Evolutionary conservation across 768 basidiomycete species (phyloP), one percentile per base, ranked within the genome.

Genomic region (Mycena belliarum): DNA sequence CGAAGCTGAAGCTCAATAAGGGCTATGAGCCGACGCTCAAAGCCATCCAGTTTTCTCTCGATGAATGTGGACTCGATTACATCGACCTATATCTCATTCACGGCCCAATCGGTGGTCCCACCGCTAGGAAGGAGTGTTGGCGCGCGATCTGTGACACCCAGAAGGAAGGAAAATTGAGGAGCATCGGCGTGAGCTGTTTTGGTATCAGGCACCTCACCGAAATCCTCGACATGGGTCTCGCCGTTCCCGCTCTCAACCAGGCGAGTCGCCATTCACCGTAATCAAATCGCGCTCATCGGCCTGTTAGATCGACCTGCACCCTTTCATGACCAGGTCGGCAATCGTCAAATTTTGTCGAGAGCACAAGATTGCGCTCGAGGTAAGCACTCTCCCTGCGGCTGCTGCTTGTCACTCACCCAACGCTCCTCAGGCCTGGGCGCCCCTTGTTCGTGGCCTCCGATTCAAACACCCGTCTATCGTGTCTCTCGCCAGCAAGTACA

Each of bases 81-180:
- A 83, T 89, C 58, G 88, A 90, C 65, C 72, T 90, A 10, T 91
- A 88, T 72, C 79, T 89, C 53, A 78, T 90, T 29, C 88, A 90
- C 63, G 82, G 82, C 16, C 87, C 89, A 7, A 75, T 85, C 44
- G 86, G 87, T 20, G 87, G 87, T 7, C 73, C 79, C 0, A 59
- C 79, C 45, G 78, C 79, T 25, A 75, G 88, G 20, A 74, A 74
- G 29, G 83, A 87, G 25, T 82, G 83, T 61, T 90, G 89, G 89
- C 70, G 76, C 50, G 89, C 86, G 0, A 79, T 84, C 40, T 79
- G 83, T 58, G 84, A 86, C 56, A 85, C 83, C 10, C 81, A 86
- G 67, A 80, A 83, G 60, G 76, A 79, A 52, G 86, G 88, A 1
- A 68, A 79, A 41, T 68, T 88, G 18, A 81, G 75, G 62, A 84